Conservation (phyloP, 2,329 filamentous ascomycete species). For the Fusarium equiseti region DNA sequence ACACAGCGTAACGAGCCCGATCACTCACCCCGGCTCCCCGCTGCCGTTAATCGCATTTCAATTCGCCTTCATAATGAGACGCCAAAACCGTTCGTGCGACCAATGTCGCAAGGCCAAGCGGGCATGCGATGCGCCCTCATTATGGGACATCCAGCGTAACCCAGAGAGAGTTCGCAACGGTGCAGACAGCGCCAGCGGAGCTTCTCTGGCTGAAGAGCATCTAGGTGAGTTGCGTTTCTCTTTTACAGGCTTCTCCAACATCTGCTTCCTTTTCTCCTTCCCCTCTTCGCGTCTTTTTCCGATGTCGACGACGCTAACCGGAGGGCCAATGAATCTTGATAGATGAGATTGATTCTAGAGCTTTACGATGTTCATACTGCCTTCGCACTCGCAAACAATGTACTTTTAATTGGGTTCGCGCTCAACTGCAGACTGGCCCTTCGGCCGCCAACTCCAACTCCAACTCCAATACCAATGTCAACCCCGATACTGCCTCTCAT, state of each 20-base stretch:
- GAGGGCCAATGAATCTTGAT: conserved; percentile 34
- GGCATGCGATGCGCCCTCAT: conserved; percentile 47
- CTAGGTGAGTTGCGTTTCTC: conserved; percentile 40
- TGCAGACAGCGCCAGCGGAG: conserved; percentile 35
- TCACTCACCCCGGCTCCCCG: conserved; percentile 8
- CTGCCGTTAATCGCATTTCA: conserved; percentile 12
- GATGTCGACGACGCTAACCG: conserved; percentile 42
- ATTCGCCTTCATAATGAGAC: conserved; percentile 40
- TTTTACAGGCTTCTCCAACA: neutral
- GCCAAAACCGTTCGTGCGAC: conserved; percentile 48
- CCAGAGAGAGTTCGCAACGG: conserved; percentile 43
- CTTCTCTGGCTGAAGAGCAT: conserved; percentile 46
- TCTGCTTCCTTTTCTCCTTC: conserved; percentile 7
- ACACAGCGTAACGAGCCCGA: conserved; percentile 11
- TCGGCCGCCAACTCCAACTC: conserved; percentile 23
- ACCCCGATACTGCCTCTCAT: conserved; percentile 33
- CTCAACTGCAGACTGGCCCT: conserved; percentile 46
- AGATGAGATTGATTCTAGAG: conserved; percentile 48
- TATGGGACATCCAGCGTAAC: conserved; percentile 49
- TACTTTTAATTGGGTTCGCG: conserved; percentile 47
- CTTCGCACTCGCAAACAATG: conserved; percentile 48
- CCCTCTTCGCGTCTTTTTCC: conserved; percentile 33
- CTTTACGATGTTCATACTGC: conserved; percentile 47
- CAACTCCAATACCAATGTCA: conserved; percentile 20
- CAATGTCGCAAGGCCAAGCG: conserved; percentile 49